Evolutionary conservation across 352 stramenopile species (phyloP), one percentile per base, ranked within the genome.

Genomic region (Phytophthora megakarya): DNA sequence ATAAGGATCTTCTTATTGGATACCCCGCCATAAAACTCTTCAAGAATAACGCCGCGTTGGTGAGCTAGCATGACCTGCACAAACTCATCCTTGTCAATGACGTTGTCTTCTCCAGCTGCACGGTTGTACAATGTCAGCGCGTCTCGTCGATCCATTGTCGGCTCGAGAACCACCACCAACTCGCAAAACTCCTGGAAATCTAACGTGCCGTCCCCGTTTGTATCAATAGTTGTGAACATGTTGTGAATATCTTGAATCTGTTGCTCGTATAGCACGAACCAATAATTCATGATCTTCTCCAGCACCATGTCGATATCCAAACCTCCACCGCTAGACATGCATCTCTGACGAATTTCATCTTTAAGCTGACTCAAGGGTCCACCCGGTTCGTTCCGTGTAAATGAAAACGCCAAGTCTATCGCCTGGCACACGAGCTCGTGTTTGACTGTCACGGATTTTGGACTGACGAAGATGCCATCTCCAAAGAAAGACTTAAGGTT

Each of bases 21-120:
- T 22, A 76, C 68, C 5, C 65, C 65, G 8, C 68, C 68, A 53
- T 89, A 91, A 26, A 89, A 78, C 35, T 89, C 78, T 48, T 82
- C 81, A 9, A 90, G 60, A 37, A 93, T 85, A 26, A 84, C 47
- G 5, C 75, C 70, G 22, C 84, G 84, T 63, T 93, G 84, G 44
- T 91, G 82, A 18, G 77, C 61, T 5, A 93, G 70, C 84, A 93
- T 91, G 10, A 88, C 75, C 22, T 89, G 70, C 16, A 89, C 79
- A 44, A 93, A 92, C 51, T 91, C 81, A 21, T 91, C 77, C 53
- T 88, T 88, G 51, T 91, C 85, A 28, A 92, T 89, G n/a, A 91
- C 79, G 22, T 91, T 75, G 52, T 93, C 81, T 15, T 89, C 80
- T 5, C 80, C 80, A 28, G 81, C 80, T 6, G 81, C 80, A 19